phyloP scores from a whole-genome alignment of 129 eudicot genomes.

The Helichrysum umbraculigerum region DNA sequence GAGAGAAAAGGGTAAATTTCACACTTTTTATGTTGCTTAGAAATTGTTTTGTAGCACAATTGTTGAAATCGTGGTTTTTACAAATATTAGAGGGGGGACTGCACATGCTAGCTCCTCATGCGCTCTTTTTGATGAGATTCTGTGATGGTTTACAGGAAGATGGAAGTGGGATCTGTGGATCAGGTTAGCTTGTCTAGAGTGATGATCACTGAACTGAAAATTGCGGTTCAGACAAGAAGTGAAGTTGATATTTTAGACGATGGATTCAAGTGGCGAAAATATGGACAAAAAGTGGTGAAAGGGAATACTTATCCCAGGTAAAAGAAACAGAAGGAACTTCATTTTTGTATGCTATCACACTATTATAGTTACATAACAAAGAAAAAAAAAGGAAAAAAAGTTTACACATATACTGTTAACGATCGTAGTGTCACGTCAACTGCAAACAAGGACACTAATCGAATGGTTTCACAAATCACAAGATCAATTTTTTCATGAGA shows the following conservation, averaged over 20 bases:
- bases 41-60: background rate
- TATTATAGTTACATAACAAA: background rate
- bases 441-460: no score
- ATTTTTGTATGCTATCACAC: background rate
- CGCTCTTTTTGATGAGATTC: conserved; percentile 1
- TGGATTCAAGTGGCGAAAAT: conserved; percentile 93
- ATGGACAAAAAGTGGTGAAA: conserved; percentile 95
- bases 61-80: background rate
- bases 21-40: background rate
- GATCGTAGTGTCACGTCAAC: no score
- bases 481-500: no score
- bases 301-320: conserved; percentile 93
- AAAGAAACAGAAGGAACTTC: background rate
- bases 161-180: conserved; percentile 40
- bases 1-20: conserved; percentile 63
- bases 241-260: conserved; percentile 92
- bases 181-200: conserved; percentile 38
- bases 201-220: conserved; percentile 58
- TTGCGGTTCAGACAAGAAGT: conserved; percentile 84
- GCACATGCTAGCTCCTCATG: background rate
- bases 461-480: no score
- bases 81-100: background rate
- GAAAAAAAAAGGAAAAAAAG: background rate
- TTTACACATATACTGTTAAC: background rate
- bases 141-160: conserved; percentile 45